Conservation (phyloP, 2,329 filamentous ascomycete species). For the Cytospora piceicola region DNA sequence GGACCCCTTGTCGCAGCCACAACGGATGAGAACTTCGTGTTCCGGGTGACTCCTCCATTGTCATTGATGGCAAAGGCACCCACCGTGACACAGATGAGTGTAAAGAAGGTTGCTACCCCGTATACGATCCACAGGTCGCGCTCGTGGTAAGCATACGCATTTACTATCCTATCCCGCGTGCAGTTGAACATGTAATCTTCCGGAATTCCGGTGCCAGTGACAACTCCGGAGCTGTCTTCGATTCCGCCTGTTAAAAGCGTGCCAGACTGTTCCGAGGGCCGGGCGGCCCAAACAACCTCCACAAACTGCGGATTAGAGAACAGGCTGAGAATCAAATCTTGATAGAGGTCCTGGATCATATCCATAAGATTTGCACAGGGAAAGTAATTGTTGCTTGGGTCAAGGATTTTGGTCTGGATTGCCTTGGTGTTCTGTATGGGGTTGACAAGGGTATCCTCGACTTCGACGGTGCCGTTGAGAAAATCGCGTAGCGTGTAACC, state of each 20-base stretch:
- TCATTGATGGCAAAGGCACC: slow-evolving; percentile 43
- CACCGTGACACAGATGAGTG: slow-evolving; percentile 37
- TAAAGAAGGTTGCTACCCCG: slow-evolving; percentile 34
- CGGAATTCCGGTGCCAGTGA: slow-evolving; percentile 10
- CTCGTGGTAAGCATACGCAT: slow-evolving; percentile 41
- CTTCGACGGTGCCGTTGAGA: slow-evolving; percentile 41
- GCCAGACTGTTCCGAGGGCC: slow-evolving; percentile 36
- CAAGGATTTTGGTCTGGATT: slow-evolving; percentile 48
- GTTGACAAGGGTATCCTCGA: slow-evolving; percentile 34
- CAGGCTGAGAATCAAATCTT: slow-evolving; percentile 33
- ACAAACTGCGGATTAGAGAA: slow-evolving; percentile 28
- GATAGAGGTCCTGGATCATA: slow-evolving; percentile 41
- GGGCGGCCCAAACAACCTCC: slow-evolving; percentile 37
- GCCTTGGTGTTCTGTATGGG: slow-evolving; percentile 41
- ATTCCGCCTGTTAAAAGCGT: slow-evolving; percentile 28
- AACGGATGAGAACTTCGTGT: slow-evolving; percentile 46
- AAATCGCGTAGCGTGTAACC: slow-evolving; percentile 40
- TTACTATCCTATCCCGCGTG: slow-evolving; percentile 38
- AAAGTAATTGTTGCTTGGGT: slow-evolving; percentile 40
- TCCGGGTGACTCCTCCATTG: slow-evolving; percentile 42
- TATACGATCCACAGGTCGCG: slow-evolving; percentile 42
- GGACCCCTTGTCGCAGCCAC: slow-evolving; percentile 47
- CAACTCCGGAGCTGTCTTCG: not conserved
- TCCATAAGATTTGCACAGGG: slow-evolving; percentile 37
- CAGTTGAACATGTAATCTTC: slow-evolving; percentile 39